These are phyloP conservation scores for Lodderomyces margitis DNA, from an alignment of 1,139 yeast genomes.

Conservation along the genomic window DNA sequence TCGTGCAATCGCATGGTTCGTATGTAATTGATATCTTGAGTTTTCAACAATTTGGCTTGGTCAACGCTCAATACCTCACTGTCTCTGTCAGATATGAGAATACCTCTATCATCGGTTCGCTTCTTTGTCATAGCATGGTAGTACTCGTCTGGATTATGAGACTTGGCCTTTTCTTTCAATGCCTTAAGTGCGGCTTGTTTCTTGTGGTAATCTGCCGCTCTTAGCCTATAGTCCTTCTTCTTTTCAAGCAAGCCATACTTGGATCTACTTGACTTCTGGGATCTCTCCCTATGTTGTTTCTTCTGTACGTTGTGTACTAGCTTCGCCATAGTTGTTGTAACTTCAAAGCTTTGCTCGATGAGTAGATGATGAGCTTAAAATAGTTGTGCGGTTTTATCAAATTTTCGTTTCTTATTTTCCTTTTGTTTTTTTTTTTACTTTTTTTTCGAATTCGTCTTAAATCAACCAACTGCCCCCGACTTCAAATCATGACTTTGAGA, in stretches of 20 bases:
- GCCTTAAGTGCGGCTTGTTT: conserved; percentile 83
- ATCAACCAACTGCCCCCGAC: not conserved
- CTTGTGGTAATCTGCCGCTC: conserved; percentile 86
- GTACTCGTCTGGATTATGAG: conserved; percentile 92
- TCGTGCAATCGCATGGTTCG: conserved; percentile 75
- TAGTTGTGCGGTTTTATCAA: not conserved
- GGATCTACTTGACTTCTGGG: conserved; percentile 74
- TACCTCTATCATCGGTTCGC: conserved; percentile 66
- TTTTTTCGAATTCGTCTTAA: not conserved
- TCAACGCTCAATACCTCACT: conserved; percentile 62
- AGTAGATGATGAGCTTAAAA: not conserved
- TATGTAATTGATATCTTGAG: conserved; percentile 86
- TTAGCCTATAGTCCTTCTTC: conserved; percentile 87
- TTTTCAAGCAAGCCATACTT: conserved; percentile 85
- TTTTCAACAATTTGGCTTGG: conserved; percentile 77
- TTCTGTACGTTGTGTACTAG: conserved; percentile 88
- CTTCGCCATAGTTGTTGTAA: conserved; percentile 54
- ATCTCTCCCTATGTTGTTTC: conserved; percentile 92
- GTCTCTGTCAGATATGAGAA: conserved; percentile 65
- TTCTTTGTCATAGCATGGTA: conserved; percentile 85
- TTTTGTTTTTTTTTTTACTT: not conserved
- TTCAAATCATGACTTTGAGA: not conserved
- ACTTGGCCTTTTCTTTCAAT: conserved; percentile 66
- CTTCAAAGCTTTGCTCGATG: conserved; percentile 1
- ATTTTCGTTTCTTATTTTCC: not conserved